These are phyloP conservation scores for Coprinopsis cinerea DNA, from an alignment of 768 basidiomycete genomes.

Conservation along the genomic window DNA sequence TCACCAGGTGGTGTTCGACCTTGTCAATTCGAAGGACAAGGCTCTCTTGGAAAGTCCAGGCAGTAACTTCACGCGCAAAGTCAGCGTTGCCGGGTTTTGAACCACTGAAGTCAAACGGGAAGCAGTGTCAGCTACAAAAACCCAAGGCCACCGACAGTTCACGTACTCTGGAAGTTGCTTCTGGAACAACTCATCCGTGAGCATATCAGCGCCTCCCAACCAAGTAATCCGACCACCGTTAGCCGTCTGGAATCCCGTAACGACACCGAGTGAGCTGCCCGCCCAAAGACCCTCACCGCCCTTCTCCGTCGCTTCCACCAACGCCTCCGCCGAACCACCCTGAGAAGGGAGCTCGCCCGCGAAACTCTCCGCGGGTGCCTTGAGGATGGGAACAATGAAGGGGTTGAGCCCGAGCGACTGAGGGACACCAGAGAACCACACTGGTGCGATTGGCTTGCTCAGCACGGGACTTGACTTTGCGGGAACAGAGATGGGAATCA, in stretches of 20 bases:
- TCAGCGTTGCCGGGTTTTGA: conserved; percentile 67
- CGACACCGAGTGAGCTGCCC: conserved; percentile 69
- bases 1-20: conserved; percentile 66
- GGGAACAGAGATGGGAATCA: conserved; percentile 60
- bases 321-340: conserved; percentile 54
- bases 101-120: conserved; percentile 31
- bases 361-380: conserved; percentile 71
- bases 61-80: conserved; percentile 67
- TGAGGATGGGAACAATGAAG: conserved; percentile 74
- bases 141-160: not conserved
- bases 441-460: conserved; percentile 42
- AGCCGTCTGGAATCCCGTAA: conserved; percentile 84
- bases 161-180: conserved; percentile 59
- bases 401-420: conserved; percentile 68
- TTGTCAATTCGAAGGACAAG: conserved; percentile 74
- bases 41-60: conserved; percentile 90
- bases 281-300: conserved; percentile 80
- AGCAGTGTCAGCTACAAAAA: conserved; percentile 2
- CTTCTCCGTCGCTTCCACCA: conserved; percentile 68
- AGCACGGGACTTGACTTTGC: conserved; percentile 32
- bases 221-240: conserved; percentile 75
- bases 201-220: conserved; percentile 73
- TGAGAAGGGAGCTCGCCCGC: conserved; percentile 53
- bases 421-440: conserved; percentile 75
- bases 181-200: conserved; percentile 69